Evolutionary conservation across 108 stramenopile species (phyloP).

Genomic region (Chaetoceros tenuissimus): DNA sequence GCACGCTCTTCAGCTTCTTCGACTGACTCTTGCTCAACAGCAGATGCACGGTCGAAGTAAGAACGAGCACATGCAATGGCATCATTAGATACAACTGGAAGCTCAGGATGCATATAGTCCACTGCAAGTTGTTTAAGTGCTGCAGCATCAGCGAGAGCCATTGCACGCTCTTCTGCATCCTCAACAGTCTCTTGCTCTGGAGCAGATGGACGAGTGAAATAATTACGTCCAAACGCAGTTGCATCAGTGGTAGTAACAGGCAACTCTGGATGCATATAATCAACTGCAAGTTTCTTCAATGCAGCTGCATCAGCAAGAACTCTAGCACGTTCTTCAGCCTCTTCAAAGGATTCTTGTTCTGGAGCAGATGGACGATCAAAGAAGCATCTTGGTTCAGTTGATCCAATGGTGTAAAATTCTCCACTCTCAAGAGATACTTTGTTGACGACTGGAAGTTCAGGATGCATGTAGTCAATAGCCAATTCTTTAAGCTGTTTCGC

Average conservation of each 20-base stretch:
- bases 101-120: constrained; percentile 51
- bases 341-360: constrained; percentile 20
- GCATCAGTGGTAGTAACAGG: constrained; percentile 27
- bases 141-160: constrained; percentile 35
- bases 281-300: constrained; percentile 47
- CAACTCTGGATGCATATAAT: constrained; percentile 52
- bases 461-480: constrained; percentile 27
- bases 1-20: constrained; percentile 49
- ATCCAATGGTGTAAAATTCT: background rate
- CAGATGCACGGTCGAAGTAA: constrained; percentile 60
- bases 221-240: constrained; percentile 41
- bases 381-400: constrained; percentile 39
- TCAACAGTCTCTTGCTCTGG: constrained; percentile 25
- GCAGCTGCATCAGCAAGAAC: constrained; percentile 40
- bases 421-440: no score
- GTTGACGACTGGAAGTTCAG: constrained; percentile 21
- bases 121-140: constrained; percentile 46
- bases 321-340: constrained; percentile 25
- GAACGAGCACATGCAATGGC: constrained; percentile 30
- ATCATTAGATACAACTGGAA: constrained; percentile 28
- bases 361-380: constrained; percentile 56
- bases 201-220: constrained; percentile 63
- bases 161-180: constrained; percentile 27
- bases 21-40: constrained; percentile 33
- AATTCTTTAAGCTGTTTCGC: constrained; percentile 16